Evolutionary conservation across 257 asterid species (phyloP).

Genomic region (Ophiorrhiza pumila): DNA sequence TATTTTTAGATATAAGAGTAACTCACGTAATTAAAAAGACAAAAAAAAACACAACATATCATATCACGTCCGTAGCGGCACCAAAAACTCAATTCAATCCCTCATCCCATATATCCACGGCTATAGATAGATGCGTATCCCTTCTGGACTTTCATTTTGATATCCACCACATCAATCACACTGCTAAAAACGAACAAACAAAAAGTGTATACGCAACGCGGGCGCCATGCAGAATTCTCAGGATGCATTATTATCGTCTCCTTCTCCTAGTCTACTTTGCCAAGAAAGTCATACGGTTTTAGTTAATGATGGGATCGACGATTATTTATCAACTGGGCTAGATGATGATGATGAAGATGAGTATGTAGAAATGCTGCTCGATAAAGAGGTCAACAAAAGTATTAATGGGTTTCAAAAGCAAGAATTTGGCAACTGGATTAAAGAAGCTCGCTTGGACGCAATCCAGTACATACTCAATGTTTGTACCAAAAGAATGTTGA

Average conservation of each 20-base stretch:
- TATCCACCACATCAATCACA: not conserved
- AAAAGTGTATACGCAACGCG: not conserved
- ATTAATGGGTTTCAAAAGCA: slow-evolving; percentile 21
- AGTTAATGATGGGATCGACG: slow-evolving; percentile 18
- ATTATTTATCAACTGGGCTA: slow-evolving; percentile 7
- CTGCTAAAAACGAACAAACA: not conserved
- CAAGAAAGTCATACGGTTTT: slow-evolving; percentile 27
- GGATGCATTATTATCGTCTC: slow-evolving; percentile 13
- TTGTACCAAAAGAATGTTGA: slow-evolving; percentile 3
- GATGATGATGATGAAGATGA: slow-evolving; percentile 30
- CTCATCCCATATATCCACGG: slow-evolving; percentile 12
- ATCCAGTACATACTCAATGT: slow-evolving; percentile 41
- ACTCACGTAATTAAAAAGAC: not conserved
- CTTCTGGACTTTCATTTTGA: not conserved
- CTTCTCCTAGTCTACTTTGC: slow-evolving; percentile 33
- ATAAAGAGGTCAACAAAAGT: slow-evolving; percentile 32
- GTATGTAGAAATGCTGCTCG: slow-evolving; percentile 37
- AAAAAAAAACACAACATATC: not conserved
- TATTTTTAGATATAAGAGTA: too few relatives aligned
- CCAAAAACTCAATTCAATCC: slow-evolving; percentile 25
- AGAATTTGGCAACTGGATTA: slow-evolving; percentile 27
- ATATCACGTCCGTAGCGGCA: slow-evolving; percentile 36
- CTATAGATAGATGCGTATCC: not conserved
- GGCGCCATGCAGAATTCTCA: slow-evolving; percentile 29
- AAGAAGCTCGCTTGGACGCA: slow-evolving; percentile 48